These are phyloP conservation scores for Fusarium napiforme DNA, from an alignment of 2,329 filamentous ascomycete genomes.

Conservation along the genomic window DNA sequence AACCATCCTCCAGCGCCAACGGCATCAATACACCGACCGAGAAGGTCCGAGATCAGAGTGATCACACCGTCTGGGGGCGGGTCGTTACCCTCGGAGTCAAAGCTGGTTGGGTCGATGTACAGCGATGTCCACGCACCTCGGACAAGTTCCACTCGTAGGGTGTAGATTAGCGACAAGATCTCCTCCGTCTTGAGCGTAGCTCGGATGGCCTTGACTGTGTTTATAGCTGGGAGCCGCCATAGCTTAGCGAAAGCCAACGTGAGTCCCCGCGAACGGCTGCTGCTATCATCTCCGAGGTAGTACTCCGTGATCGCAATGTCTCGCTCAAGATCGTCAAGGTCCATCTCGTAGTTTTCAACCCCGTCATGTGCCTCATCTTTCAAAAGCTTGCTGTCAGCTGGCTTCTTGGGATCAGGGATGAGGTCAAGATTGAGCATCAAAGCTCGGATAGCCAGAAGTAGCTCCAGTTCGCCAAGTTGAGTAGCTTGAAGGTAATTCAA, in stretches of 20 bases:
- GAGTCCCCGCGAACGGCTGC: conserved; percentile 70
- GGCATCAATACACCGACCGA: conserved; percentile 79
- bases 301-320: conserved; percentile 76
- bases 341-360: conserved; percentile 57
- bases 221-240: conserved; percentile 69
- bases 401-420: conserved; percentile 55
- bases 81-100: conserved; percentile 55
- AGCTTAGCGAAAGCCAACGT: conserved; percentile 77
- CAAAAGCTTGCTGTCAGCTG: conserved; percentile 48
- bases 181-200: conserved; percentile 73
- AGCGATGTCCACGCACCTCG: conserved; percentile 80
- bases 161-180: conserved; percentile 75
- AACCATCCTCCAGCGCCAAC: conserved; percentile 81
- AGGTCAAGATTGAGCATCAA: conserved; percentile 77
- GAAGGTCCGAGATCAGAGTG: conserved; percentile 75
- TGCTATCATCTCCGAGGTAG: conserved; percentile 72
- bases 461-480: conserved; percentile 72
- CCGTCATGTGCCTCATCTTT: conserved; percentile 46
- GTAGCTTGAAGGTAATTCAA: conserved; percentile 73
- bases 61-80: conserved; percentile 74
- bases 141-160: conserved; percentile 78
- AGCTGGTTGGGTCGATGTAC: conserved; percentile 70
- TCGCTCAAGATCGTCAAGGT: conserved; percentile 69
- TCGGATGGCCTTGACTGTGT: conserved; percentile 72
- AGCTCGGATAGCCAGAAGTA: conserved; percentile 72